phyloP scores from a whole-genome alignment of 129 eudicot genomes.

The Chrysanthemum lavandulifolium region DNA sequence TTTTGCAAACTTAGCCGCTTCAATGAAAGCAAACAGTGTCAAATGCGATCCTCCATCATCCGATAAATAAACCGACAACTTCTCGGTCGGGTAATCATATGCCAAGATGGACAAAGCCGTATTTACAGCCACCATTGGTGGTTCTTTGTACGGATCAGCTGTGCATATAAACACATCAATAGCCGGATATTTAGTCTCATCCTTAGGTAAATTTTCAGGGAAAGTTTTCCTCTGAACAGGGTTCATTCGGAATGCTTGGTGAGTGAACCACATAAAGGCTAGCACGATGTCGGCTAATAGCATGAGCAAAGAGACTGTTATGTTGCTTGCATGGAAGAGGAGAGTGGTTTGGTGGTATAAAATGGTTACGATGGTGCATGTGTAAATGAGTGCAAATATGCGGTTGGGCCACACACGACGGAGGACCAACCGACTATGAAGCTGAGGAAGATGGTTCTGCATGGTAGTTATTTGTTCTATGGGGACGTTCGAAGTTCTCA shows the following conservation, averaged over 20 bases:
- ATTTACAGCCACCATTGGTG: constrained; percentile 56
- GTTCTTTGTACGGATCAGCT: constrained; percentile 72
- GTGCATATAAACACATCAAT: constrained; percentile 70
- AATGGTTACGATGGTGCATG: constrained; percentile 34
- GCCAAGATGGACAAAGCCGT: constrained; percentile 65
- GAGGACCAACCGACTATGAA: constrained; percentile 31
- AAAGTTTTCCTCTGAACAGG: constrained; percentile 36
- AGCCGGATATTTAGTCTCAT: constrained; percentile 38
- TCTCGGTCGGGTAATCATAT: constrained; percentile 53
- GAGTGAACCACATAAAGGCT: constrained; percentile 47
- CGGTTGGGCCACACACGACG: constrained; percentile 49
- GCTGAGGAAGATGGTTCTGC: constrained; percentile 25
- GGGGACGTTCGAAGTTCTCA: neutral
- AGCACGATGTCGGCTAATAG: constrained; percentile 42
- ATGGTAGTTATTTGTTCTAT: constrained; percentile 10
- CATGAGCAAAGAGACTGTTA: constrained; percentile 21
- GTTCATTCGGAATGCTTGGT: constrained; percentile 49
- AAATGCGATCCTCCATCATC: constrained; percentile 45
- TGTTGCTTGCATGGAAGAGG: constrained; percentile 33
- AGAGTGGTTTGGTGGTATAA: constrained; percentile 32
- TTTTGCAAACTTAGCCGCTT: constrained; percentile 49
- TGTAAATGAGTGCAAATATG: constrained; percentile 36
- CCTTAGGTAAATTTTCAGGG: constrained; percentile 42
- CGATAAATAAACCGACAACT: constrained; percentile 49
- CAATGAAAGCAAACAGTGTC: constrained; percentile 44